Evolutionary conservation across 2,329 filamentous ascomycete genomes (phyloP), one percentile per base, ranked within the genome.

Genomic region (Aspergillus cejpii): DNA sequence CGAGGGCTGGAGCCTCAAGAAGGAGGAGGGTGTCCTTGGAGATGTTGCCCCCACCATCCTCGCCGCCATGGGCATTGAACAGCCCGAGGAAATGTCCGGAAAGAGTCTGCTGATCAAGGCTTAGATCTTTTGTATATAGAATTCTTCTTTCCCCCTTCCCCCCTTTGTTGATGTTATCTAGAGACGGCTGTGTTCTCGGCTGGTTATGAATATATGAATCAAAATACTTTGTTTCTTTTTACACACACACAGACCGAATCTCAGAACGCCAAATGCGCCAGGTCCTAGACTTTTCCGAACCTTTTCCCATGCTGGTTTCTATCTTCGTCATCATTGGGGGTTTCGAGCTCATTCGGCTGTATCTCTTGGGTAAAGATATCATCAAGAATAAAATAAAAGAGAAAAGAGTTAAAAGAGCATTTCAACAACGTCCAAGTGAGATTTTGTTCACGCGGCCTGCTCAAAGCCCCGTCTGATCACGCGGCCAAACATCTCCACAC

Each of bases 21-120:
- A 89, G 73, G 76, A 80, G 45, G 82, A 83, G 49, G 91, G 89
- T 62, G 92, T 98, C n/a, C 77, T 98, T 17, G 92, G 92, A 48
- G 92, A 98, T 63, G 92, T 98, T 26, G 92, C 92, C 6, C 92
- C 92, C n/a, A 98, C 92, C 12, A 69, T 98, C 48, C 78, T 98
- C 34, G 85, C 82, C 5, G 81, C 83, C 61, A 96, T 98, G 90
- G 92, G 92, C 24, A 75, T 98, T 49, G 80, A 86, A 38, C 82
- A 94, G 68, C 91, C 92, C 4, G 80, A 86, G 60, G 90, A 91
- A 68, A 98, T 98, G 92, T 87, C 85, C 47, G 90, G 92, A 47
- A 73, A 75, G 62, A 94, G 82, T 70, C 76, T 98, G 61, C 76
- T 98, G 57, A 72, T 89, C 61, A 94, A 88, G 80, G 55, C 62